Conservation (phyloP, 305 asterid species). For the Solanum chacoense region DNA sequence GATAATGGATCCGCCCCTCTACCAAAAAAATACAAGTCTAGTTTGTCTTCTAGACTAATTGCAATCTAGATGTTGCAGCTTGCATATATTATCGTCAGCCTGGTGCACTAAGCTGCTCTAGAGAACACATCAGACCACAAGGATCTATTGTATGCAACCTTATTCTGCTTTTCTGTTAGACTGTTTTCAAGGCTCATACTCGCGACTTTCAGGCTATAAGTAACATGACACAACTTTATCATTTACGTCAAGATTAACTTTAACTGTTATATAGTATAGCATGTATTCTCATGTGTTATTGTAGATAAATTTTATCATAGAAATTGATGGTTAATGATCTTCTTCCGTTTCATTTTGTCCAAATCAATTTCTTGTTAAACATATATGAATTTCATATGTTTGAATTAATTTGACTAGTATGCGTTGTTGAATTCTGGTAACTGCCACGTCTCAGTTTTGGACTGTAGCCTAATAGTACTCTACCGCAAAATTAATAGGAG, state of each 20-base stretch:
- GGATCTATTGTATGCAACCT: not conserved
- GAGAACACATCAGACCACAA: not conserved
- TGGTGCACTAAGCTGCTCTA: not conserved
- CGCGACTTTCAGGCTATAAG: not conserved
- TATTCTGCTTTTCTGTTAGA: not conserved
- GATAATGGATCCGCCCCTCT: not conserved
- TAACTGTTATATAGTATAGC: not conserved
- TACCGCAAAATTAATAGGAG: not conserved
- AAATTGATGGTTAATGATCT: not conserved
- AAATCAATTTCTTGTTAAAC: not conserved
- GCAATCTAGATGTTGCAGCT: not conserved
- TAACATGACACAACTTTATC: not conserved
- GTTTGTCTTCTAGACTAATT: not conserved
- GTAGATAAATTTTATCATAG: not conserved
- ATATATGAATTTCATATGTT: too few relatives aligned
- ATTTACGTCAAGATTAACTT: accelerated
- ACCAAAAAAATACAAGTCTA: not conserved
- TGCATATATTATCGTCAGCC: too few relatives aligned
- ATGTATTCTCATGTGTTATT: not conserved
- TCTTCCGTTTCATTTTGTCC: not conserved
- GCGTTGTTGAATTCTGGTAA: not conserved
- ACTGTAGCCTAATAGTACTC: not conserved
- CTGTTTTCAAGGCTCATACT: accelerated
- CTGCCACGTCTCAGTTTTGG: not conserved
- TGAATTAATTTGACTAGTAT: not conserved